A percentile compares a stretch with the other conserved stretches of the same genome.
Conservation (phyloP, 1,284 basidiomycete genomes). For the Coriolopsis trogii region DNA sequence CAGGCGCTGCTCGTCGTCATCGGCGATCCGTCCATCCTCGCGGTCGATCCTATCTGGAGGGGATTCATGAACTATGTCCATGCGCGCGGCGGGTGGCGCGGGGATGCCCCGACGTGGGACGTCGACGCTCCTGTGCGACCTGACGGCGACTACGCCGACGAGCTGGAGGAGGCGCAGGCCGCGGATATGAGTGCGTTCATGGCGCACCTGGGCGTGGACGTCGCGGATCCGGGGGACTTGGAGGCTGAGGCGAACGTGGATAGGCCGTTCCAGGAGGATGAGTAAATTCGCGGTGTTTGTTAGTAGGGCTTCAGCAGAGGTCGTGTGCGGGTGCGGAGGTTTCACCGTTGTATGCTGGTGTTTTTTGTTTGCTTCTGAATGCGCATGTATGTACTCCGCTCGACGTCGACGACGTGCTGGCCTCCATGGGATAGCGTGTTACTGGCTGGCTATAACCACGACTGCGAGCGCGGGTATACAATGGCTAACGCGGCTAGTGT, state of each 20-base stretch:
- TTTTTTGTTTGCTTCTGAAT: too few relatives aligned
- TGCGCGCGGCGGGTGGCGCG: slow-evolving; percentile 48
- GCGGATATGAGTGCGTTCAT: slow-evolving; percentile 57
- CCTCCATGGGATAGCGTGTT: too few relatives aligned
- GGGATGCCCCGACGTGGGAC: slow-evolving; percentile 54
- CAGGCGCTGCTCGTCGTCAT: slow-evolving; percentile 60
- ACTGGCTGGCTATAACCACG: too few relatives aligned
- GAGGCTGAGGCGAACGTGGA: slow-evolving; percentile 29
- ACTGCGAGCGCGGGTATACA: too few relatives aligned
- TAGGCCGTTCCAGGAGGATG: slow-evolving; percentile 12
- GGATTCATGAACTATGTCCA: slow-evolving; percentile 55
- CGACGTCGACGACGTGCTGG: too few relatives aligned
- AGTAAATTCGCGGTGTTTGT: too few relatives aligned
- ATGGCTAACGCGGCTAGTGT: too few relatives aligned
- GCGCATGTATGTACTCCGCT: too few relatives aligned
- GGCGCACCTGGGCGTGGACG: slow-evolving; percentile 26
- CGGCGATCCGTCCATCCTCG: slow-evolving; percentile 56
- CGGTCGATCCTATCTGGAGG: slow-evolving; percentile 53
- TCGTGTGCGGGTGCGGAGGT: too few relatives aligned
- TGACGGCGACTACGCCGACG: slow-evolving; percentile 34
- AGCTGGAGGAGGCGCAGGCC: slow-evolving; percentile 35
- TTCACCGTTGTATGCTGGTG: too few relatives aligned
- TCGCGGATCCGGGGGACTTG: slow-evolving; percentile 42
- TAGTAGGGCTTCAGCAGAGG: too few relatives aligned
- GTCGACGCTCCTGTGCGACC: slow-evolving; percentile 35